These are phyloP conservation scores for Backusella morwellensis DNA, from an alignment of 192 early-diverging fungal genomes.

Conservation along the genomic window DNA sequence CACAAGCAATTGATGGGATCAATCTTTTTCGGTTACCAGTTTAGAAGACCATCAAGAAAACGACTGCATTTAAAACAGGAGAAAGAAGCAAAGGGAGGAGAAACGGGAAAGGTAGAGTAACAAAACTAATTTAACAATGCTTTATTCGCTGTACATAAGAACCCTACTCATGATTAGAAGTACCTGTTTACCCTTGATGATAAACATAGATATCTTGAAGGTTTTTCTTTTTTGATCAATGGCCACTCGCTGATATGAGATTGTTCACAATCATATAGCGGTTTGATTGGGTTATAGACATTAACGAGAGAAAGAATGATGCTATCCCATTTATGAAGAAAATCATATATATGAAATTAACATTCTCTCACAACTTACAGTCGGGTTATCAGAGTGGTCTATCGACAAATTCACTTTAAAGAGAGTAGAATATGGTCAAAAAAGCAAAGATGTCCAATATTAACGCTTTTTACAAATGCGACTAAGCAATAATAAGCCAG, in stretches of 20 bases:
- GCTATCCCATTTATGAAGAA: background rate
- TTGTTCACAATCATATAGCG: no score
- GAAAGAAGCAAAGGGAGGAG: background rate
- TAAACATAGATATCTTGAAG: background rate
- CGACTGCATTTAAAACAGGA: background rate
- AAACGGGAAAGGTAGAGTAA: background rate
- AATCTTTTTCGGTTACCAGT: no score
- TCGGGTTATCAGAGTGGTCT: background rate
- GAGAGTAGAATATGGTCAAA: background rate
- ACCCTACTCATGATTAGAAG: background rate
- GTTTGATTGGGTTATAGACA: no score
- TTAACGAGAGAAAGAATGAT: background rate
- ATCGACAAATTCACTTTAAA: no score
- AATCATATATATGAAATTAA: background rate
- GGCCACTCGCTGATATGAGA: no score
- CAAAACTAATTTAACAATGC: background rate
- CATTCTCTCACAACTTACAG: no score
- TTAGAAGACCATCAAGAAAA: no score
- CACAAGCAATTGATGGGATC: background rate
- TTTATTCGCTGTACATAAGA: background rate
- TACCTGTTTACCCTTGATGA: background rate
- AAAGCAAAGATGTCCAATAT: background rate
- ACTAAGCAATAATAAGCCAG: no score
- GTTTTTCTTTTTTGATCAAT: background rate
- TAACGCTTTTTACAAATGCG: no score